These are phyloP conservation scores for Verticillium tricorpus DNA, from an alignment of 2,329 filamentous ascomycete species.

Conservation along the genomic window DNA sequence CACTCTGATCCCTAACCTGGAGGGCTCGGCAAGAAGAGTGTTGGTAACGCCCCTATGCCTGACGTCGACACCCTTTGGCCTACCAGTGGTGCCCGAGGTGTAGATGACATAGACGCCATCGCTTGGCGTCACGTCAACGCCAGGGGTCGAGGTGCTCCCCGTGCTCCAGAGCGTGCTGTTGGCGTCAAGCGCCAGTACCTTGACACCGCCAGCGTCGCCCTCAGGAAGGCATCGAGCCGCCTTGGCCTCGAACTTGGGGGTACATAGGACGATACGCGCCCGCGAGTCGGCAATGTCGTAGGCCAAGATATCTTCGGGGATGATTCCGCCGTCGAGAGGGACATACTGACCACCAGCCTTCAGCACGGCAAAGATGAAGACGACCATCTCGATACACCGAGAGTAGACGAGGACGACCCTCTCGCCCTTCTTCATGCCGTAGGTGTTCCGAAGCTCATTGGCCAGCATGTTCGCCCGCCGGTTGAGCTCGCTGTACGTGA, in stretches of 20 bases:
- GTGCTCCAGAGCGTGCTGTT: constrained; percentile 10
- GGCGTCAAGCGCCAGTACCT: constrained; percentile 10
- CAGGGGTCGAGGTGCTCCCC: constrained; percentile 10
- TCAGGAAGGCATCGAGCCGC: constrained; percentile 7
- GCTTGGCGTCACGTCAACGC: constrained; percentile 25
- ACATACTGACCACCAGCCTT: constrained; percentile 56
- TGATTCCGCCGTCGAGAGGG: constrained; percentile 52
- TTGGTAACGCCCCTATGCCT: constrained; percentile 32
- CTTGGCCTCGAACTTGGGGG: constrained; percentile 20
- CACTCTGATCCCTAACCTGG: constrained; percentile 40
- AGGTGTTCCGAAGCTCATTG: constrained; percentile 26
- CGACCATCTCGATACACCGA: constrained; percentile 51
- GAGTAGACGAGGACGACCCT: constrained; percentile 51
- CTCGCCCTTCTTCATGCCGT: constrained; percentile 37
- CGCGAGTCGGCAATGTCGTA: constrained; percentile 44
- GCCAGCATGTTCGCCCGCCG: constrained; percentile 36
- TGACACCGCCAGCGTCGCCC: constrained; percentile 4
- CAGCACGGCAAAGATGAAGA: constrained; percentile 52
- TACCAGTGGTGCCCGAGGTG: constrained; percentile 54
- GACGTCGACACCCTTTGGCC: constrained; percentile 55
- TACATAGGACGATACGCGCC: constrained; percentile 40
- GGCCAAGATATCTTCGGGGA: constrained; percentile 41
- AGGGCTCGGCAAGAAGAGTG: constrained; percentile 2
- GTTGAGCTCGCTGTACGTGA: constrained; percentile 43
- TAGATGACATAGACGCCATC: constrained; percentile 46